Conservation (phyloP, 1,284 basidiomycete species). For the Marasmius fiardii region DNA sequence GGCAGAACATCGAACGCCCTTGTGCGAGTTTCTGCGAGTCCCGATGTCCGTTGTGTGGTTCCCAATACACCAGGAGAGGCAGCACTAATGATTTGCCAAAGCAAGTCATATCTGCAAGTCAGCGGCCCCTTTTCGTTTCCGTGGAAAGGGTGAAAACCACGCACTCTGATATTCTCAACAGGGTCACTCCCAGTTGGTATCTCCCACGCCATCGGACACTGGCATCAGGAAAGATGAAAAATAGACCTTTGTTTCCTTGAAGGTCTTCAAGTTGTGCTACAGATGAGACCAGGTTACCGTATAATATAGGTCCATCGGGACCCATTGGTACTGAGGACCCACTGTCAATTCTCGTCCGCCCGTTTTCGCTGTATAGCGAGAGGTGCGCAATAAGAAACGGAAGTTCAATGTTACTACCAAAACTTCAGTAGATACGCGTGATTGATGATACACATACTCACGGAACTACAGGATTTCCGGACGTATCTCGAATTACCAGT, state of each 20-base stretch:
- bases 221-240: slow-evolving; percentile 89
- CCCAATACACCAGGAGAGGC: slow-evolving; percentile 48
- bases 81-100: slow-evolving; percentile 32
- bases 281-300: slow-evolving; percentile 82
- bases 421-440: slow-evolving; percentile 15
- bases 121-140: slow-evolving; percentile 11
- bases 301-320: slow-evolving; percentile 60
- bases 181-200: slow-evolving; percentile 72
- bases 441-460: slow-evolving; percentile 36
- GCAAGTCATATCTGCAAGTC: slow-evolving; percentile 19
- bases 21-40: slow-evolving; percentile 69
- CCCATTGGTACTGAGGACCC: slow-evolving; percentile 44
- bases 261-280: slow-evolving; percentile 75
- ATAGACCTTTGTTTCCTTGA: slow-evolving; percentile 73
- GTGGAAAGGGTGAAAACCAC: slow-evolving; percentile 25
- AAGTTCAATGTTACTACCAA: slow-evolving; percentile 67
- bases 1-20: slow-evolving; percentile 75
- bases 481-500: slow-evolving; percentile 69
- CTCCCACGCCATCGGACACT: slow-evolving; percentile 76
- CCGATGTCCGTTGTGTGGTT: slow-evolving; percentile 48
- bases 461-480: slow-evolving; percentile 65
- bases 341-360: slow-evolving; percentile 53
- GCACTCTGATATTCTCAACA: slow-evolving; percentile 78
- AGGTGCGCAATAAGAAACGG: slow-evolving; percentile 82
- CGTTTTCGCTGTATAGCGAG: slow-evolving; percentile 65